These are phyloP conservation scores for Triadica sebifera DNA, from an alignment of 345 rosid species.

Conservation along the genomic window DNA sequence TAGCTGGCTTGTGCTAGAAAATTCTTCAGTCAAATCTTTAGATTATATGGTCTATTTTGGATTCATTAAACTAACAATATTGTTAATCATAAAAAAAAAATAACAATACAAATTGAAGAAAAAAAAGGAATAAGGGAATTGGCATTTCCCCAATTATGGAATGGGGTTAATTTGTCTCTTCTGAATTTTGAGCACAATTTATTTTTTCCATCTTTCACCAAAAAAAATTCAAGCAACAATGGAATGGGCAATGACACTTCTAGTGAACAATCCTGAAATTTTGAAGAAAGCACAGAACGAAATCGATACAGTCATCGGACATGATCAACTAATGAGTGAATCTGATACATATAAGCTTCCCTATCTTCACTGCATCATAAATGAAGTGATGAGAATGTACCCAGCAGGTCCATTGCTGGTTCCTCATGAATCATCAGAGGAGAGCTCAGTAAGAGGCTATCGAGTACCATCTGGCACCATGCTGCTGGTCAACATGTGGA, in stretches of 20 bases:
- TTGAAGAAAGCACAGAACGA: slow-evolving; percentile 47
- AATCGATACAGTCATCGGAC: slow-evolving; percentile 41
- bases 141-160: too few species aligned
- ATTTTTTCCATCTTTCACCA: too few species aligned
- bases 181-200: too few species aligned
- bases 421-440: slow-evolving; percentile 40
- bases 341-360: slow-evolving; percentile 45
- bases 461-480: slow-evolving; percentile 37
- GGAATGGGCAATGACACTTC: slow-evolving; percentile 57
- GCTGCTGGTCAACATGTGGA: slow-evolving; percentile 39
- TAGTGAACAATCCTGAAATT: slow-evolving; percentile 44
- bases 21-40: too few species aligned
- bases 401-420: slow-evolving; percentile 42
- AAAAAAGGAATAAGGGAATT: too few species aligned
- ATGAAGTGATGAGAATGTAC: slow-evolving; percentile 50
- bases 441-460: slow-evolving; percentile 35
- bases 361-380: slow-evolving; percentile 47
- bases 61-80: too few species aligned
- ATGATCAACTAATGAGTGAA: slow-evolving; percentile 37
- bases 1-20: too few species aligned
- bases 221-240: too few species aligned
- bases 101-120: too few species aligned
- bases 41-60: too few species aligned
- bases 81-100: too few species aligned
- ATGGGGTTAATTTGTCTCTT: too few species aligned